Conservation (phyloP, 1,284 basidiomycete genomes). For the Anthracocystis panici-leucophaei region DNA sequence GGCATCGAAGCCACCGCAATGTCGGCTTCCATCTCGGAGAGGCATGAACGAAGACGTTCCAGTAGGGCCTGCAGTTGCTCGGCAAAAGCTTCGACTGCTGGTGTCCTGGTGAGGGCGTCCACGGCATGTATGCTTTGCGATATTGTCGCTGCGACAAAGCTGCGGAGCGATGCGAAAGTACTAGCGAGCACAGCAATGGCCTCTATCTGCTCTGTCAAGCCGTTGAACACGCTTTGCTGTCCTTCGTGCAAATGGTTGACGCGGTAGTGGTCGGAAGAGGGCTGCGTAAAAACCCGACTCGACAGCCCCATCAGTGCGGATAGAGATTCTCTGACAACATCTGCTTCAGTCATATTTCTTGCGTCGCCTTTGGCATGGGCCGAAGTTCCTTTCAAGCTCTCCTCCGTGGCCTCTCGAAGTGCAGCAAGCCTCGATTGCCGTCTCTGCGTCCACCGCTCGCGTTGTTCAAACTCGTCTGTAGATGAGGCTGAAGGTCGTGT, state of each 20-base stretch:
- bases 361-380: neutral
- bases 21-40: slow-evolving; percentile 40
- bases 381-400: neutral
- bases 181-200: slow-evolving; percentile 12
- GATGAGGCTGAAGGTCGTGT: slow-evolving; percentile 20
- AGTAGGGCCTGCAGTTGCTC: slow-evolving; percentile 39
- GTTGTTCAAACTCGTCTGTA: slow-evolving; percentile 11
- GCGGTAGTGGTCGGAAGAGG: neutral
- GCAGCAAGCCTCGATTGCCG: slow-evolving; percentile 6
- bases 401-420: neutral
- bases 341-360: slow-evolving; percentile 18
- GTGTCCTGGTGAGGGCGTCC: slow-evolving; percentile 31
- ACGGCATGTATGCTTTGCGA: slow-evolving; percentile 30
- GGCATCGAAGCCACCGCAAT: slow-evolving; percentile 17
- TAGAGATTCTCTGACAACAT: slow-evolving; percentile 34
- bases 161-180: slow-evolving; percentile 15
- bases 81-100: slow-evolving; percentile 44
- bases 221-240: neutral
- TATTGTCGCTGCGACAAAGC: slow-evolving; percentile 18
- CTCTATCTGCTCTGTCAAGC: slow-evolving; percentile 26
- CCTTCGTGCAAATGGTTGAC: neutral
- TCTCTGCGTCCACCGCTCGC: slow-evolving; percentile 16
- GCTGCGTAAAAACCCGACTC: slow-evolving; percentile 15
- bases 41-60: slow-evolving; percentile 12
- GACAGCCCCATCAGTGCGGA: slow-evolving; percentile 27